These are phyloP conservation scores for Bjerkandera adusta DNA, from an alignment of 1,284 basidiomycete species.

Conservation along the genomic window DNA sequence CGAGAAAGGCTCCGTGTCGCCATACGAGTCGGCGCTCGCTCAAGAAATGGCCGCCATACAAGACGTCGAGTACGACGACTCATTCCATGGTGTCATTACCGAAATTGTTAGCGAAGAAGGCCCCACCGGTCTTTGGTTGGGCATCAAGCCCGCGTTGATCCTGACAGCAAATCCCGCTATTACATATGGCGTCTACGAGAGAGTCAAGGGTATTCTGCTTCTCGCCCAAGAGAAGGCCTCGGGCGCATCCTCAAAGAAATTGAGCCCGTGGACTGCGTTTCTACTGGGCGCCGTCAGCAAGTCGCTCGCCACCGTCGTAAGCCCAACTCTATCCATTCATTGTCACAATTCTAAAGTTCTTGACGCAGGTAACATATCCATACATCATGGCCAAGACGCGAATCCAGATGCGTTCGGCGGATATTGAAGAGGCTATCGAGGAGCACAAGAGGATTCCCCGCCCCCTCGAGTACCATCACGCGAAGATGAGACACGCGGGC, in stretches of 20 bases:
- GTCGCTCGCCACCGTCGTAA: constrained; percentile 91
- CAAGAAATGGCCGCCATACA: too few species aligned
- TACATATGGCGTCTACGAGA: constrained; percentile 96
- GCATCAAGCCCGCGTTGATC: constrained; percentile 89
- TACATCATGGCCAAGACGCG: constrained; percentile 98
- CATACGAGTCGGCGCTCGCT: too few species aligned
- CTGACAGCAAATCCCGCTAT: constrained; percentile 97
- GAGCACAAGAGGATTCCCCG: constrained; percentile 35
- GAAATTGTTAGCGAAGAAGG: constrained; percentile 96
- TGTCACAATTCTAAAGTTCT: background rate
- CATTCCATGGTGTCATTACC: constrained; percentile 76
- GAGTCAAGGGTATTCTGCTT: constrained; percentile 75
- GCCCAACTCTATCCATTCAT: constrained; percentile 33
- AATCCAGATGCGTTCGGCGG: constrained; percentile 80
- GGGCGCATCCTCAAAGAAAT: constrained; percentile 46
- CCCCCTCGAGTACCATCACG: constrained; percentile 36
- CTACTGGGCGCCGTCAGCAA: constrained; percentile 92
- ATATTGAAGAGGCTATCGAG: constrained; percentile 47
- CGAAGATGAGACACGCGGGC: constrained; percentile 55
- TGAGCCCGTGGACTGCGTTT: constrained; percentile 84
- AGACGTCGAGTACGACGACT: too few species aligned
- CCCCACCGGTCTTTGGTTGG: constrained; percentile 90
- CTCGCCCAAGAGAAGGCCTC: constrained; percentile 47
- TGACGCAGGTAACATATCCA: constrained; percentile 77
- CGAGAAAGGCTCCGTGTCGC: too few species aligned